These are phyloP conservation scores for Lichtheimia corymbifera DNA, from an alignment of 371 early-diverging fungal species.

Conservation along the genomic window DNA sequence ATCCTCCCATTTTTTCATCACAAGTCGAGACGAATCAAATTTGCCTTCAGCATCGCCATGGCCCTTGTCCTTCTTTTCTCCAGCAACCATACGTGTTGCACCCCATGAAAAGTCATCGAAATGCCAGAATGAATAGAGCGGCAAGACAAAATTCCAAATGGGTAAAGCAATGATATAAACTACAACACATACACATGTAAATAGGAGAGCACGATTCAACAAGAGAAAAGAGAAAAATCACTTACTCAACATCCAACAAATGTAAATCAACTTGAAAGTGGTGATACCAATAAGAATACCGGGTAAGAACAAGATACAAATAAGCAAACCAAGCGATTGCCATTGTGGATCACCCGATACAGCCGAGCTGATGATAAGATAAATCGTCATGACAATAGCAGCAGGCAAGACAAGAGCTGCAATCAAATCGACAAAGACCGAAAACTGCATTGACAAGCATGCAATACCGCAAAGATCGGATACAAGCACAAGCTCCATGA, in stretches of 20 bases:
- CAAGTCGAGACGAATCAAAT: constrained; percentile 63
- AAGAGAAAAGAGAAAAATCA: not conserved
- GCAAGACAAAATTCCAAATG: constrained; percentile 95
- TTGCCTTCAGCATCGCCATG: constrained; percentile 66
- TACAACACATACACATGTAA: constrained; percentile 6
- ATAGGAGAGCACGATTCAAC: not conserved
- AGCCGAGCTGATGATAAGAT: constrained; percentile 54
- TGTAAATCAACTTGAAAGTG: constrained; percentile 77
- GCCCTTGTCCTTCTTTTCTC: constrained; percentile 64
- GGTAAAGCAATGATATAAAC: constrained; percentile 79
- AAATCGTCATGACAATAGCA: constrained; percentile 68
- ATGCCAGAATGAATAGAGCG: constrained; percentile 95
- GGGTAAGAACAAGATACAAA: constrained; percentile 75
- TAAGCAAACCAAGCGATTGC: constrained; percentile 72
- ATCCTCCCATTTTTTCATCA: constrained; percentile 71
- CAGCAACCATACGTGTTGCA: constrained; percentile 78
- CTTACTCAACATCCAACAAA: constrained; percentile 77
- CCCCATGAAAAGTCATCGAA: constrained; percentile 98
- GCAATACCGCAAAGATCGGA: constrained; percentile 88
- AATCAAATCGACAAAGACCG: constrained; percentile 79
- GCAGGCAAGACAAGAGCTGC: constrained; percentile 86
- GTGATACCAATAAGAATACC: constrained; percentile 88
- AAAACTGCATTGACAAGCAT: constrained; percentile 90
- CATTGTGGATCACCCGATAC: constrained; percentile 46
- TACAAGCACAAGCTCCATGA: constrained; percentile 88